Base-by-base conservation (phyloP, 768 basidiomycete species). In the Jaapia argillacea region DNA sequence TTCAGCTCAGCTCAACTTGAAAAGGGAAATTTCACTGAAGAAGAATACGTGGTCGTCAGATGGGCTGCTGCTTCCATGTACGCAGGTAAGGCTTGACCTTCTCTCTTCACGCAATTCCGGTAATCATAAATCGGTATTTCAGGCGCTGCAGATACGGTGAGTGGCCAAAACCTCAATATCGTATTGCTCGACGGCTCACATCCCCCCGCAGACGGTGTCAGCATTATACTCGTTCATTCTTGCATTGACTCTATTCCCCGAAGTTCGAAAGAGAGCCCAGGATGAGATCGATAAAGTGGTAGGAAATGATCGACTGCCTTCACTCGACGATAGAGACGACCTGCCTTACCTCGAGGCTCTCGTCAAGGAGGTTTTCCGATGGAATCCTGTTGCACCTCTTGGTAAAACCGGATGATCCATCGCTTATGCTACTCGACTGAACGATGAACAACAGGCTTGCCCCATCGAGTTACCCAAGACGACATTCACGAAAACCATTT, bases 321-420 rank as follows among this genome's bases (percentile, higher is more conserved):
- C 33, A 5, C 41, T 56, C 24, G 42, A 46, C 2, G 58, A 59
- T 28, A 27, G 35, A 4, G 40, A 4, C 4, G 36, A 43, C 12
- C 41, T 59, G 25, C 50, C 53, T 2, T 59, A 59, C 39, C 31
- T 55, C 12, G 24, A 37, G 5, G 53, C 53, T 2, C 24, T 57
- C 13, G 22, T 41, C 3, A 56, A 55, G 16, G 58, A 59, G 41
- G 48, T 48, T 16, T 22, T 52, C n/a, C 45, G 51, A 14, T 57
- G 51, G 47, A 24, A 33, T 4, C 39, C 40, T 4, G 45, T 48
- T 10, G 45, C 36, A 1, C 48, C 51, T 1, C 39, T 44, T 6
- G 28, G 45, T 28, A 24, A 25, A 42, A 10, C 28, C 16, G 28
- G 28, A 16, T 16, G 10, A 33, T 33, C 16, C 16, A 10, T 16